Conservation (phyloP, 768 basidiomycete genomes). For the Suillus placidus region DNA sequence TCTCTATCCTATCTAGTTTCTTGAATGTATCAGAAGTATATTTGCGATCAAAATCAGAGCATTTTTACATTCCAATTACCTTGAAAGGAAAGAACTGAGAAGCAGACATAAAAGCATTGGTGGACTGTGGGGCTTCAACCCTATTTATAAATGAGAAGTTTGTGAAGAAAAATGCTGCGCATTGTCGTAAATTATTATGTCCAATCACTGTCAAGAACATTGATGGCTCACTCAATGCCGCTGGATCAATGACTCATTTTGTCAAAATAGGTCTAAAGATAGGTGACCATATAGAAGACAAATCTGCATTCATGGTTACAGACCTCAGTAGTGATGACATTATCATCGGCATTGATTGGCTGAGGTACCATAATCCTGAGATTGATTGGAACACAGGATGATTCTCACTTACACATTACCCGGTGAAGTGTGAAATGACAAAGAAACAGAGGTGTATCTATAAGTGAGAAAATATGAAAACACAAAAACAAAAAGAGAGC, state of each 20-base stretch:
- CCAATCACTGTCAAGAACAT: not conserved
- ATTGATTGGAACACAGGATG: not conserved
- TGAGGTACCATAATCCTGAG: not conserved
- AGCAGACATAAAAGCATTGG: not conserved
- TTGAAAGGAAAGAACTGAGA: not conserved
- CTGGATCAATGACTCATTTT: not conserved
- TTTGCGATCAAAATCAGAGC: not conserved
- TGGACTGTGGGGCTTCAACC: not conserved
- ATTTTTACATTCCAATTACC: not conserved
- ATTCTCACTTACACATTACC: not conserved
- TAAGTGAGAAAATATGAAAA: not conserved
- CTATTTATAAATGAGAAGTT: not conserved
- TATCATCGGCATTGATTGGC: not conserved
- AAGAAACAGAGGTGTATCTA: not conserved
- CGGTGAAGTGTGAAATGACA: not conserved
- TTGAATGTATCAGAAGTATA: too few species aligned
- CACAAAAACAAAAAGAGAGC: not conserved
- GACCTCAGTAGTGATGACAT: not conserved
- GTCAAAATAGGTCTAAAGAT: not conserved
- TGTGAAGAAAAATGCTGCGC: rapidly evolving
- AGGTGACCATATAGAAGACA: not conserved
- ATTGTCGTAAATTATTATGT: not conserved
- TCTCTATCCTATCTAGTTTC: too few species aligned
- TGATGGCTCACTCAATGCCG: not conserved
- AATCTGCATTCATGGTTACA: not conserved